Base-by-base conservation (phyloP, 768 basidiomycete species). In the Boletus pseudo-olivaceus region DNA sequence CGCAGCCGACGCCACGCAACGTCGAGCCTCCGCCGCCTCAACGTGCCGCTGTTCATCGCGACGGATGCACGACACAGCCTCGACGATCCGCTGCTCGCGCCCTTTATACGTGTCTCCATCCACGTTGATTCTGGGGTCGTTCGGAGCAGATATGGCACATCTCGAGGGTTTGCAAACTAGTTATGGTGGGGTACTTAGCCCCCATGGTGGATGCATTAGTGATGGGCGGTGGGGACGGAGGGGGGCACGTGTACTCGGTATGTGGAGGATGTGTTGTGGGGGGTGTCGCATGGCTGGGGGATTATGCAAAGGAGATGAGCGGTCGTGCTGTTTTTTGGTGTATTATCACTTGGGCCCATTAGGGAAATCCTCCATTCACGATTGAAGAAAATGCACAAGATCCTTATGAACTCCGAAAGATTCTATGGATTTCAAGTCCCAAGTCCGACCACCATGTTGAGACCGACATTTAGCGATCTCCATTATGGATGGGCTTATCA, bases 221-320 rank as follows among this genome's bases (percentile, higher is more conserved):
- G 30, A 79, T 82, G 15, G 80, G 81, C 3, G 76, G 76, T 85
- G 0, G 88, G 87, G 2, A 93, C 89, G 12, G 79, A 82, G 51
- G 79, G 80, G 51, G 90, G 88, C 62, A 91, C 90, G 30, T 92
- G 89, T 60, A 87, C 86, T 66, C 70, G 75, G 49, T 93, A 83
- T 58, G 78, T 88, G 19, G 71, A 75, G 52, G 84, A 88, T 54
- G 80, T 88, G 26, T 63, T 91, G 57, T 88, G 87, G 85, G 74
- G 78, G 62, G 75, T 66, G 47, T 78, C 80, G 66, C 84, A 84
- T 60, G 77, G 76, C 0, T 71, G 73, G 61, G 70, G 72, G 33
- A 81, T 86, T 30, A 71, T 78, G 11, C 71, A 80, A 54, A 72
- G 81, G 54, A 80, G 82, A 14, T 79, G 46, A 59, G 44, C 12